A percentile compares a stretch with the other conserved stretches of the same genome.
phyloP scores from a whole-genome alignment of 345 rosid genomes.

The Corchorus capsularis region DNA sequence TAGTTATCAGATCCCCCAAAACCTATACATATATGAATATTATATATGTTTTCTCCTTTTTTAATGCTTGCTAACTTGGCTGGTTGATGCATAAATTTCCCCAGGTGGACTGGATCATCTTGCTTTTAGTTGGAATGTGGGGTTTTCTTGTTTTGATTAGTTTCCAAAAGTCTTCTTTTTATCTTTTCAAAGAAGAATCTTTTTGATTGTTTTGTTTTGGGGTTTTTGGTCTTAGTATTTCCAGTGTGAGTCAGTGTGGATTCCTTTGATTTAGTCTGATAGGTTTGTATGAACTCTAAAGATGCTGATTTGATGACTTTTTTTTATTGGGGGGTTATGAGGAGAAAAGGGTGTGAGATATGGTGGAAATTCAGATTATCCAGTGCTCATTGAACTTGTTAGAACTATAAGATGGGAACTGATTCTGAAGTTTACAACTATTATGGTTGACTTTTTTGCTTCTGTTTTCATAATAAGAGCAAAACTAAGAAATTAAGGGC shows the following conservation, averaged over 20 bases:
- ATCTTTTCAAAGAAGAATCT: too few relatives aligned
- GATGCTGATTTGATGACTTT: background rate
- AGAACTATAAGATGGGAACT: background rate
- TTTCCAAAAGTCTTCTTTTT: background rate
- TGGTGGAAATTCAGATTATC: slow-evolving; percentile 4
- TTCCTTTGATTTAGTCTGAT: background rate
- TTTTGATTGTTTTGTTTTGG: background rate
- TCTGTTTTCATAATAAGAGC: background rate
- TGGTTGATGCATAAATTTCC: background rate
- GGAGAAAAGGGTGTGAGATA: background rate
- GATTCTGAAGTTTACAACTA: background rate
- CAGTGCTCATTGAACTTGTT: background rate
- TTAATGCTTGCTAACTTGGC: background rate
- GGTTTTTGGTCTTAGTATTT: slow-evolving; percentile 1
- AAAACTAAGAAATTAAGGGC: background rate
- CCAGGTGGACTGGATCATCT: background rate
- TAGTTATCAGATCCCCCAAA: background rate
- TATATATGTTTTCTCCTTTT: background rate
- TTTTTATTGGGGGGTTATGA: background rate
- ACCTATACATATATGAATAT: background rate
- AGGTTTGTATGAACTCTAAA: background rate
- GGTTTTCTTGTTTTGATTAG: background rate
- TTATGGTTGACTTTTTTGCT: background rate
- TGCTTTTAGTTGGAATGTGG: background rate
- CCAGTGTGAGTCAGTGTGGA: background rate